These are phyloP conservation scores for Verticillium tricorpus DNA, from an alignment of 2,329 filamentous ascomycete species.

Conservation along the genomic window DNA sequence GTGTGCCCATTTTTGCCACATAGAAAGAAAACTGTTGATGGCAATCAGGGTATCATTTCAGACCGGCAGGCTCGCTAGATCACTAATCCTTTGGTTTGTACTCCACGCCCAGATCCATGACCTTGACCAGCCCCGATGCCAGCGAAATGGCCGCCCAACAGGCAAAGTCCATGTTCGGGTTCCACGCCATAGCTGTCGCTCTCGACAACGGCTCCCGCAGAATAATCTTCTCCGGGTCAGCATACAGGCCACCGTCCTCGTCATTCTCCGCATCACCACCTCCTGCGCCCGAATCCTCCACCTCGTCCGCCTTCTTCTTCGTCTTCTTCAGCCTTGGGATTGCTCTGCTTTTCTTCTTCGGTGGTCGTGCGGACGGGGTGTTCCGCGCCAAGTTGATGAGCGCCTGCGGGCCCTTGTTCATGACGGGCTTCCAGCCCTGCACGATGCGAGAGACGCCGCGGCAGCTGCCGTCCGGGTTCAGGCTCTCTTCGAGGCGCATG, in stretches of 20 bases:
- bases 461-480: not conserved
- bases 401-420: slow-evolving; percentile 40
- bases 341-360: slow-evolving; percentile 25
- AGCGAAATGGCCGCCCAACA: slow-evolving; percentile 64
- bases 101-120: slow-evolving; percentile 61
- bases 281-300: slow-evolving; percentile 28
- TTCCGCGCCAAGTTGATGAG: slow-evolving; percentile 28
- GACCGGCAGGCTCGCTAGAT: not conserved
- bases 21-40: not conserved
- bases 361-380: slow-evolving; percentile 5
- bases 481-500: slow-evolving; percentile 17
- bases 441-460: slow-evolving; percentile 47
- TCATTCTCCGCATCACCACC: slow-evolving; percentile 16
- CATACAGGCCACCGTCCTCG: slow-evolving; percentile 15
- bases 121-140: slow-evolving; percentile 61
- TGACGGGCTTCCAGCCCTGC: slow-evolving; percentile 46
- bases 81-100: slow-evolving; percentile 6
- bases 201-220: slow-evolving; percentile 61
- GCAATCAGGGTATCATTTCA: not conserved
- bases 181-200: slow-evolving; percentile 61
- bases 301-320: slow-evolving; percentile 23
- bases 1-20: too few relatives aligned
- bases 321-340: slow-evolving; percentile 31
- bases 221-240: slow-evolving; percentile 37
- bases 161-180: slow-evolving; percentile 60